Conservation (phyloP, 495 filamentous ascomycete genomes). For the Penicillium odoratum region DNA sequence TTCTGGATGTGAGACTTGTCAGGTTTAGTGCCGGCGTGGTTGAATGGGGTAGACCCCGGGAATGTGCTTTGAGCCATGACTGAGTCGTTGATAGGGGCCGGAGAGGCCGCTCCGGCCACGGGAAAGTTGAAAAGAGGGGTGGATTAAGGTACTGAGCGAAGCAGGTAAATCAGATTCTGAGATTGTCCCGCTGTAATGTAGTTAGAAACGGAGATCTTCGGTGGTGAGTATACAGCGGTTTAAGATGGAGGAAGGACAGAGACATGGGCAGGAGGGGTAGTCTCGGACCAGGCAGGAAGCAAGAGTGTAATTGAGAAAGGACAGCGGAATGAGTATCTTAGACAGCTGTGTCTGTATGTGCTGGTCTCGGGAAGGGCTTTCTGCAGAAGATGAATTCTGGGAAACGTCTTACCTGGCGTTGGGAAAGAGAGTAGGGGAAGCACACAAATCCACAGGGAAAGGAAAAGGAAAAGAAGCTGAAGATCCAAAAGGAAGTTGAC, state of each 20-base stretch:
- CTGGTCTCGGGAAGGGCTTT: conserved; percentile 8
- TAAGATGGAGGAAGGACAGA: conserved; percentile 7
- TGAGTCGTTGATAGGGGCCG: conserved; percentile 27
- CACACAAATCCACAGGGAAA: background rate
- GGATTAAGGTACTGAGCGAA: conserved; percentile 15
- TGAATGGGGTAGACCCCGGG: conserved; percentile 58
- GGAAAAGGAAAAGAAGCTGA: background rate
- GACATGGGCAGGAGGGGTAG: conserved; percentile 9
- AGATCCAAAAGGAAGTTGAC: background rate
- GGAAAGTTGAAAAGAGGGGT: conserved; percentile 20
- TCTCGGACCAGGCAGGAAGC: conserved; percentile 10
- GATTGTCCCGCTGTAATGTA: background rate
- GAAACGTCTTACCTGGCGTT: conserved; percentile 5
- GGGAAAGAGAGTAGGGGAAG: conserved; percentile 1
- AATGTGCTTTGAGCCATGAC: conserved; percentile 56
- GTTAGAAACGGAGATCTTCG: background rate
- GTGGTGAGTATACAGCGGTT: background rate
- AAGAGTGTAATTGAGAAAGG: conserved; percentile 9
- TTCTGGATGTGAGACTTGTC: conserved; percentile 45
- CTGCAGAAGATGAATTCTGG: conserved; percentile 5
- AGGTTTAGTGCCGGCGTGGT: conserved; percentile 35
- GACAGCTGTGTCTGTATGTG: background rate
- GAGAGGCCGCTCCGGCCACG: conserved; percentile 37
- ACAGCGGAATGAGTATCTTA: conserved; percentile 1
- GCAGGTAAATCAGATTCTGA: conserved; percentile 8